Conservation (phyloP, 768 basidiomycete genomes). For the Leccinum longicurvipes region DNA sequence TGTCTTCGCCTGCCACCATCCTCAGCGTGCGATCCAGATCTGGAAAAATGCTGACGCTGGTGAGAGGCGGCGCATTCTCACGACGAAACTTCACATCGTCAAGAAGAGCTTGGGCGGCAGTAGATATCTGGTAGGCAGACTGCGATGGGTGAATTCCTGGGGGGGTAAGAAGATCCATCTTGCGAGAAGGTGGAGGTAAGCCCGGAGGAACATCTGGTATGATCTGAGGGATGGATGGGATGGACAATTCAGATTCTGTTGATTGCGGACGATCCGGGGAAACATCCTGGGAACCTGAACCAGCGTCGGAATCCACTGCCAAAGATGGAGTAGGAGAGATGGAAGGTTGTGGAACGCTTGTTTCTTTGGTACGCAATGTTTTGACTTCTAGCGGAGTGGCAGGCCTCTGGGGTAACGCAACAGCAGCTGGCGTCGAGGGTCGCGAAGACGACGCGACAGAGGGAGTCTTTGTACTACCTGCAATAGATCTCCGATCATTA, state of each 20-base stretch:
- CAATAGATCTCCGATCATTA: slow-evolving; percentile 42
- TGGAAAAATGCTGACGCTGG: slow-evolving; percentile 69
- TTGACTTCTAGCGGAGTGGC: slow-evolving; percentile 44
- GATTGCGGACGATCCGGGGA: slow-evolving; percentile 40
- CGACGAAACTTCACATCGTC: slow-evolving; percentile 80
- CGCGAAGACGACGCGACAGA: slow-evolving; percentile 54
- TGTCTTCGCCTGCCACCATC: slow-evolving; percentile 62
- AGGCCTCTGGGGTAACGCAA: slow-evolving; percentile 38
- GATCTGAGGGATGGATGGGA: slow-evolving; percentile 45
- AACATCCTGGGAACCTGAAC: slow-evolving; percentile 42
- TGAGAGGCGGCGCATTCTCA: slow-evolving; percentile 46
- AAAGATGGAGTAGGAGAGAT: slow-evolving; percentile 46
- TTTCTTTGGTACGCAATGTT: slow-evolving; percentile 38
- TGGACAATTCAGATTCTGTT: slow-evolving; percentile 37
- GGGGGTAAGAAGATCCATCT: slow-evolving; percentile 50
- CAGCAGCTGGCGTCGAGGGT: slow-evolving; percentile 50
- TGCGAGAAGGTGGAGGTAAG: slow-evolving; percentile 43
- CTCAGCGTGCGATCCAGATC: slow-evolving; percentile 85
- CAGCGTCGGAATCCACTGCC: slow-evolving; percentile 49
- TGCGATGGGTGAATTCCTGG: slow-evolving; percentile 40
- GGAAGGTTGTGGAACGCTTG: slow-evolving; percentile 37
- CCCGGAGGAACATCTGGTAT: slow-evolving; percentile 50
- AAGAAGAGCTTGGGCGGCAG: slow-evolving; percentile 76
- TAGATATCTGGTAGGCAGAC: slow-evolving; percentile 79
- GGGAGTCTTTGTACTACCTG: slow-evolving; percentile 39